These are phyloP conservation scores for Nepenthes mirabilis DNA, from an alignment of 148 eudicot genomes.

Conservation along the genomic window DNA sequence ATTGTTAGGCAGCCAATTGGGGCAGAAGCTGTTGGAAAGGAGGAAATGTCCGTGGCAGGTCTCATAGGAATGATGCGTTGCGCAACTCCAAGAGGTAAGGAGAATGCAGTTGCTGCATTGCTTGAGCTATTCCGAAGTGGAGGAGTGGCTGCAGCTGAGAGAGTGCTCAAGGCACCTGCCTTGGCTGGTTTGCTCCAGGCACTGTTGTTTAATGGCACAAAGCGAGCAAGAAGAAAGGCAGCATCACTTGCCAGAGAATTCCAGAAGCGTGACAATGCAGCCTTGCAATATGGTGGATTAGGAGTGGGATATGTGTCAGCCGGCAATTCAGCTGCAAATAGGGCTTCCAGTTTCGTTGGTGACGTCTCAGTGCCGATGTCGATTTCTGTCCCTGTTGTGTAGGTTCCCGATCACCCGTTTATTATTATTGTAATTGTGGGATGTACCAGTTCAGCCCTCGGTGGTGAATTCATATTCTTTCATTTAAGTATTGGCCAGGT, in stretches of 20 bases:
- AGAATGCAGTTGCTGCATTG: slow-evolving; percentile 84
- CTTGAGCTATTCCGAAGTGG: slow-evolving; percentile 75
- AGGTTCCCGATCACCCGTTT: slow-evolving; percentile 8
- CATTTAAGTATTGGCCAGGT: too few species aligned
- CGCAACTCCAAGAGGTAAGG: slow-evolving; percentile 79
- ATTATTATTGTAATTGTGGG: too few species aligned
- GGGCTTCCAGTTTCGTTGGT: slow-evolving; percentile 35
- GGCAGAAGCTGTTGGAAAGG: slow-evolving; percentile 58
- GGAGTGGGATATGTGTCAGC: slow-evolving; percentile 45
- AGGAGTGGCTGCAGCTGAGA: slow-evolving; percentile 45
- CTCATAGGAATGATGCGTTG: slow-evolving; percentile 57
- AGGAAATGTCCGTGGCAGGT: slow-evolving; percentile 53
- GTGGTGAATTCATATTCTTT: too few species aligned
- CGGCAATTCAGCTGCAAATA: slow-evolving; percentile 26
- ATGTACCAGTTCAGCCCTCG: too few species aligned
- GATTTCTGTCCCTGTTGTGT: slow-evolving; percentile 50
- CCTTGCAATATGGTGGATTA: slow-evolving; percentile 35
- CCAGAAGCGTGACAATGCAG: slow-evolving; percentile 51
- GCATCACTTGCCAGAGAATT: slow-evolving; percentile 83
- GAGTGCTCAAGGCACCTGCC: slow-evolving; percentile 61
- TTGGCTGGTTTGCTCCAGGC: slow-evolving; percentile 50
- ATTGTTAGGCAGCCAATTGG: slow-evolving; percentile 65
- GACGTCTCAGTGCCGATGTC: slow-evolving; percentile 45
- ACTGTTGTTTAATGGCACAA: slow-evolving; percentile 74
- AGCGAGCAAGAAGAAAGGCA: slow-evolving; percentile 87